A percentile compares a stretch with the other conserved stretches of the same genome.
Evolutionary conservation across 352 stramenopile species (phyloP).

Genomic region (Stramenopiles sp.): DNA sequence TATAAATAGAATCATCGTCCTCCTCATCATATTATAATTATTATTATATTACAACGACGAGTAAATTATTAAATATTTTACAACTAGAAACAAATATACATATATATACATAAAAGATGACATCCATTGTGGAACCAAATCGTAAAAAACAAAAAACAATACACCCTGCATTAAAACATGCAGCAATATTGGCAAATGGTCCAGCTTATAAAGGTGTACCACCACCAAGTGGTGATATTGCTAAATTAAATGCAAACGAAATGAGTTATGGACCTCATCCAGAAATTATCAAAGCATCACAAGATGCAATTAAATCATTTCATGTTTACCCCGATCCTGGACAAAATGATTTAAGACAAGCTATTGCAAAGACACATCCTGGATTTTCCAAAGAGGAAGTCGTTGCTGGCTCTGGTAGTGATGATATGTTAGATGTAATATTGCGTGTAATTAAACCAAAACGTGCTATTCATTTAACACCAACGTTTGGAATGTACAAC

Average conservation of each 20-base stretch:
- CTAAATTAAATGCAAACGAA: conserved; percentile 21
- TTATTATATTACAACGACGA: too few relatives aligned
- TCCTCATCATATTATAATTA: too few relatives aligned
- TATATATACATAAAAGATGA: too few relatives aligned
- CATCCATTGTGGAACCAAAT: too few relatives aligned
- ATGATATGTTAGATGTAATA: conserved; percentile 93
- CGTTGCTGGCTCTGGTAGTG: conserved; percentile 90
- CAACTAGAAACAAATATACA: too few relatives aligned
- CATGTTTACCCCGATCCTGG: conserved; percentile 20
- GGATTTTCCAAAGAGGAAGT: conserved; percentile 49
- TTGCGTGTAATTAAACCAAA: conserved; percentile 81
- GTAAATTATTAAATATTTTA: too few relatives aligned
- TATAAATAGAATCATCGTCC: too few relatives aligned
- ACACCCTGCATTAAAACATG: not conserved
- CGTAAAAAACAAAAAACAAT: too few relatives aligned
- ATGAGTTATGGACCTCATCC: conserved; percentile 19
- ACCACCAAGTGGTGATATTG: not conserved
- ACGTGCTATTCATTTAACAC: conserved; percentile 69
- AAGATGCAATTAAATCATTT: conserved; percentile 5
- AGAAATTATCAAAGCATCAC: conserved; percentile 14
- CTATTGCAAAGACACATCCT: conserved; percentile 11
- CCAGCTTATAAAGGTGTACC: not conserved
- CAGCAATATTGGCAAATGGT: not conserved
- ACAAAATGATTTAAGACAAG: conserved; percentile 15
- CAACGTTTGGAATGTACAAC: conserved; percentile 97